Base-by-base conservation (phyloP, 495 filamentous ascomycete species). In the Penicillium macrosclerotiorum region DNA sequence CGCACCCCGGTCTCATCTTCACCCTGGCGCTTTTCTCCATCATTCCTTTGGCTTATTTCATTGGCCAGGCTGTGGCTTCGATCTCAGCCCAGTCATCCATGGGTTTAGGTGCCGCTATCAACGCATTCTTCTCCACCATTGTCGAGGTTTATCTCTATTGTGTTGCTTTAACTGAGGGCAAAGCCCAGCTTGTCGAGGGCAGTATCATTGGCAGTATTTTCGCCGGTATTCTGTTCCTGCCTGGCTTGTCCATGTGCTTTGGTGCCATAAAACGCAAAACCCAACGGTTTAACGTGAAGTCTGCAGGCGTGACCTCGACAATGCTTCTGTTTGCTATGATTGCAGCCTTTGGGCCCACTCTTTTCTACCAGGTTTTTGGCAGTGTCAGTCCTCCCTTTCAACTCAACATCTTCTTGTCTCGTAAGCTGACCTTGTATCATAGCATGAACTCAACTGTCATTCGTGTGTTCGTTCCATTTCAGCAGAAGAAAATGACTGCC, bases 341-440 rank as follows among this genome's bases (percentile, higher is more conserved):
- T 60, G 94, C 88, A 42, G 91, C 91, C n/a, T 97, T 99, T 72
- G 85, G 90, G 1, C 93, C 93, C 4, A 97, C 93, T 0, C 74
- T 97, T n/a, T 99, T 99, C 69, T 99, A 96, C 67, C 90, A 97
- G 56, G 96, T 99, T 32, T 97, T 96, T 69, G 93, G 93, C 46
- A 95, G 90, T 45, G 85, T 89, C 76, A 74, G 84, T 76, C 17
- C 44, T 16, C 23, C 12, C 13, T 16, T 42, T 14, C 19, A 9
- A 12, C 9, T 33, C 11, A 5, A 1, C 23, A 1, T 14, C 33
- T 7, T 13, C 36, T 22, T 29, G 27, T 4, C 25, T 14, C 4
- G 22, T 45, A 76, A 14, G n/a, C 60, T 68, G 8, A 60, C 42
- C 37, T n/a, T 35, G 38, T 46, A 30, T 52, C 41, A 29, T 55